Base-by-base conservation (phyloP, 2,329 filamentous ascomycete genomes). In the Didymellaceae sp. region DNA sequence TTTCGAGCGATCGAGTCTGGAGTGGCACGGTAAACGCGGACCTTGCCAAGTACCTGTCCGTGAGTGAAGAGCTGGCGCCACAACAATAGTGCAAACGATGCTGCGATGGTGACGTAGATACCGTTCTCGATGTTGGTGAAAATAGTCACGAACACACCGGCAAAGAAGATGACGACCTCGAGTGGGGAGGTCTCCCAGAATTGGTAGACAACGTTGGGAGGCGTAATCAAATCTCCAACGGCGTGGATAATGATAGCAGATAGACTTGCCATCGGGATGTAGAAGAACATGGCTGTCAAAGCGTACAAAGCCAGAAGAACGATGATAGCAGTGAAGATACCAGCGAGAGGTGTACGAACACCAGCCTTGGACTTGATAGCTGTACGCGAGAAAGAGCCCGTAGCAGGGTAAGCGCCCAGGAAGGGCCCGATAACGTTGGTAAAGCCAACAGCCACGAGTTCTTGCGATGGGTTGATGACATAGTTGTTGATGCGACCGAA, bases 361-460 rank as follows among this genome's bases (percentile, higher is more conserved):
- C 94, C 94, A 45, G 94, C 92, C 75, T 97, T 97, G 5, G 93
- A 95, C 75, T 97, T 96, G 77, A 99, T 97, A 42, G 94, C 93
- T 20, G 94, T 97, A 55, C 94, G 86, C 22, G 90, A 96, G 80
- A 99, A 99, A 4, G 93, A 97, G 2, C 94, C 93, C 2, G 93
- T 99, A 0, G 91, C 89, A 13, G 93, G 90, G 67, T 96, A 99
- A 2, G 83, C 93, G 48, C 93, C 94, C 3, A 97, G 60, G 77
- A 97, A 96, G 2, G 94, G 91, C 0, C 90, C 92, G 7, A 97
- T 80, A 34, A 97, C 79, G 70, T 97, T 97, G 21, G 87, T 88
- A 20, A 97, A 84, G 53, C 93, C 93, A 57, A 97, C 96, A 18
- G 91, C 93, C 34, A 99, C 90, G 75, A 99, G 84, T 72, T 99